phyloP scores from a whole-genome alignment of 495 filamentous ascomycete species.

The Trichodelitschia bisporula region DNA sequence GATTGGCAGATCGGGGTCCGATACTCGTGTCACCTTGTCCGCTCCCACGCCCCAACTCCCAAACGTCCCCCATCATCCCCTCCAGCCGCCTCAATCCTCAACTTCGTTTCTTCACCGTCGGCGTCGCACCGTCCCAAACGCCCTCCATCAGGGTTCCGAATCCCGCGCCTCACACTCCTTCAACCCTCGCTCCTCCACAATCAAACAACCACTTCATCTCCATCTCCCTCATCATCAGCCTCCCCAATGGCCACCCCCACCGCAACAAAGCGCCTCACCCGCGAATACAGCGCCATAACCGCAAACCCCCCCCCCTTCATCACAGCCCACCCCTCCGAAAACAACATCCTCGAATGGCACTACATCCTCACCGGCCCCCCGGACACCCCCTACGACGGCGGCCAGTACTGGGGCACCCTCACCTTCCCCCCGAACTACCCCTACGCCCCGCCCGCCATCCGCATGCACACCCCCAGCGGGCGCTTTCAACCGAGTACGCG shows the following conservation, averaged over 20 bases:
- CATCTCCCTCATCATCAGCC: not conserved
- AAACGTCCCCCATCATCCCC: too few species aligned
- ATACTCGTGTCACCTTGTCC: too few species aligned
- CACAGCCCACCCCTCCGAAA: slow-evolving; percentile 75
- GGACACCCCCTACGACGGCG: slow-evolving; percentile 75
- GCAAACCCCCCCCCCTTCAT: slow-evolving; percentile 89
- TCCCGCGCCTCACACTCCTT: too few species aligned
- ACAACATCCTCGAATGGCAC: slow-evolving; percentile 97
- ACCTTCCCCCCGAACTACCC: slow-evolving; percentile 92
- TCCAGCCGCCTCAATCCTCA: too few species aligned
- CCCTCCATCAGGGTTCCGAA: too few species aligned
- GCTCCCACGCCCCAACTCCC: too few species aligned
- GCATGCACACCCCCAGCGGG: slow-evolving; percentile 93
- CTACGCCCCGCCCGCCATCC: slow-evolving; percentile 88
- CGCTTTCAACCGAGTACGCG: slow-evolving; percentile 83
- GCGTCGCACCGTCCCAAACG: too few species aligned
- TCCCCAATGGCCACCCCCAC: slow-evolving; percentile 14
- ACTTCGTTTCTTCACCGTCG: too few species aligned
- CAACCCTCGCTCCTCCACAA: not conserved
- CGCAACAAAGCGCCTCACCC: slow-evolving; percentile 34
- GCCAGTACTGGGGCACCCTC: slow-evolving; percentile 95
- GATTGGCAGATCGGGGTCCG: too few species aligned
- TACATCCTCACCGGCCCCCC: slow-evolving; percentile 95
- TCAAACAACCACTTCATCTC: not conserved
- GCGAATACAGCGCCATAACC: slow-evolving; percentile 81